Base-by-base conservation (phyloP, 345 rosid species). In the Carallia brachiata region DNA sequence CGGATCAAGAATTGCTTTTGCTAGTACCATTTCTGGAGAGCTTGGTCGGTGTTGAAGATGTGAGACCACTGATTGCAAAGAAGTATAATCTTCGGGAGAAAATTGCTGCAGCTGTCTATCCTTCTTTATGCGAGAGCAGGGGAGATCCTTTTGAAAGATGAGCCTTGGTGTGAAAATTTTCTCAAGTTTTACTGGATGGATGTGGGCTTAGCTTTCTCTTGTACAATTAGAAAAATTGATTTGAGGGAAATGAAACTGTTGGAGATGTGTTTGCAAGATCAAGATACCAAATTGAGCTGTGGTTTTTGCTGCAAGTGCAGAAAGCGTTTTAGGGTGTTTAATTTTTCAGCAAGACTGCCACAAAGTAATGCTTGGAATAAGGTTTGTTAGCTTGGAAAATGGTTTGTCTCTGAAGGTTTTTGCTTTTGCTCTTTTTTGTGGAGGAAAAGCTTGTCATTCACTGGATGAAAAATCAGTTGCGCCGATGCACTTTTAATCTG, bases 1-100 rank as follows among this genome's bases (percentile, higher is more conserved):
- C 83, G 0, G 99, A 96, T 75, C 85, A 88, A 73, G 97, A 90
- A 75, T 82, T 95, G 76, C 99, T 95, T 57, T 71, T 70, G 23
- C 70, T 95, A 28, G 84, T 95, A 7, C 99, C 98, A 1, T 95
- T 95, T 76, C 74, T 95, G 78, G 99, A 92, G 84, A 90, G 92
- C 83, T 83, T 95, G 76, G 92, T 79, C 0, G 91, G 94, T n/a
- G 92, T 82, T 0, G 91, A 92, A 75, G 99, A 95, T 77, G 98
- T 92, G 8, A 84, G 99, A 79, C 96, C 99, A 6, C 61, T 88
- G 71, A 87, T 95, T 15, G 90, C 96, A 5, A 73, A 76, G 85
- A 95, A 92, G 71, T 95, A 80, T 82, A 95, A 92, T 81, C 88
- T 92, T 1, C 73, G 86, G 73, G 85, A 78, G 70, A 95, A 88